A percentile compares a stretch with the other conserved stretches of the same genome.
These are phyloP conservation scores for Solanum virginianum DNA, from an alignment of 257 asterid species.

Conservation along the genomic window DNA sequence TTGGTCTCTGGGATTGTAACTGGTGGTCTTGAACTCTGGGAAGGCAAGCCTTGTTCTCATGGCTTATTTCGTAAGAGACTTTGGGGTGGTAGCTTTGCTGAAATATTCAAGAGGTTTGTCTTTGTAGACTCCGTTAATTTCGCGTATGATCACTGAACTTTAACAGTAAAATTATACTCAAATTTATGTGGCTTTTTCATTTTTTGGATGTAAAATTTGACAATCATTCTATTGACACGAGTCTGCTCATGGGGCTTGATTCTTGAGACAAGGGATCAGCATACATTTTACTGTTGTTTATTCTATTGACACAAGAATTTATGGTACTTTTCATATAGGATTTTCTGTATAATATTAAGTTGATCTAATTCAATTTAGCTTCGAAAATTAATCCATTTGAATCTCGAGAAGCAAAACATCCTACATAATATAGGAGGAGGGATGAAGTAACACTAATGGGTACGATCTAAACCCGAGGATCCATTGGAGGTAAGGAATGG, in stretches of 20 bases:
- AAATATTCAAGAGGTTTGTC: conserved; percentile 57
- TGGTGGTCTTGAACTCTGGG: conserved; percentile 94
- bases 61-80: conserved; percentile 72
- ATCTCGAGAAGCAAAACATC: background rate
- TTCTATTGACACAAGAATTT: background rate
- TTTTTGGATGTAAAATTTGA: background rate
- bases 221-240: no score
- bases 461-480: background rate
- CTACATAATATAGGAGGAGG: background rate
- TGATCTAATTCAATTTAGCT: background rate
- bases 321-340: background rate
- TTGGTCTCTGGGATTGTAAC: conserved; percentile 84
- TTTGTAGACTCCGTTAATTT: background rate
- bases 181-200: background rate
- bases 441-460: background rate
- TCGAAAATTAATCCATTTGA: background rate
- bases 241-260: no score
- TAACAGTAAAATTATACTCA: background rate
- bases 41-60: conserved; percentile 70
- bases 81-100: conserved; percentile 84
- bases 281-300: no score
- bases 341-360: background rate
- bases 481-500: background rate
- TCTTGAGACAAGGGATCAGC: no score
- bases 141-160: background rate